Evolutionary conservation across 176 grass and related monocot species (phyloP).

Genomic region (Melocanna baccifera): DNA sequence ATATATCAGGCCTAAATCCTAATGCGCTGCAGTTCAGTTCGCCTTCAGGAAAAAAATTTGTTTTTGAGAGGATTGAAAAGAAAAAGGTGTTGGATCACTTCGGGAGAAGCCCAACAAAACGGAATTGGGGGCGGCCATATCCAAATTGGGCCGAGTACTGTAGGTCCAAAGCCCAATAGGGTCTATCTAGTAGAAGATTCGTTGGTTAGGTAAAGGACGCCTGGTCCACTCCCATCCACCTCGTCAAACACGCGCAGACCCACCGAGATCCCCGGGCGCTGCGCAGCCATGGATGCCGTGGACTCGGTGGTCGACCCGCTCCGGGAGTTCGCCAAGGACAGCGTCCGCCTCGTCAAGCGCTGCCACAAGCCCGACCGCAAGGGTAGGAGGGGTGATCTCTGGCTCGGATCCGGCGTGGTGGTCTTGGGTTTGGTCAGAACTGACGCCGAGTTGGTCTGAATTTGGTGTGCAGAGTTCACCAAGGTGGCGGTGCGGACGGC

Average conservation of each 20-base stretch:
- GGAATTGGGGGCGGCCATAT: no score
- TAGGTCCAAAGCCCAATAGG: no score
- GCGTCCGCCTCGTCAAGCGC: slow-evolving; percentile 94
- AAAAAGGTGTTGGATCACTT: no score
- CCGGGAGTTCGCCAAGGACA: slow-evolving; percentile 94
- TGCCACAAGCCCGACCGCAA: slow-evolving; percentile 99
- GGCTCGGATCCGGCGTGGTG: background rate
- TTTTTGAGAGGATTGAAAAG: no score
- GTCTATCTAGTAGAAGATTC: background rate
- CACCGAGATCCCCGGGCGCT: slow-evolving; percentile 4
- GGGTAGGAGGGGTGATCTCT: slow-evolving; percentile 31
- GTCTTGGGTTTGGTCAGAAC: background rate
- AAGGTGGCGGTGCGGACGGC: slow-evolving; percentile 79
- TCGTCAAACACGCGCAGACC: slow-evolving; percentile 20
- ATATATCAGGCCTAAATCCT: background rate
- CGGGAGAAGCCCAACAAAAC: no score
- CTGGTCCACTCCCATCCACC: background rate
- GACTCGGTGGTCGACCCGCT: slow-evolving; percentile 94
- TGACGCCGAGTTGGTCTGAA: background rate
- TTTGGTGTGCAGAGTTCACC: slow-evolving; percentile 61
- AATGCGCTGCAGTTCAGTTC: no score
- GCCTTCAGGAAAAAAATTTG: no score
- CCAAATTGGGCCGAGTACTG: no score
- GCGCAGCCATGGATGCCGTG: slow-evolving; percentile 73
- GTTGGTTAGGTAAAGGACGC: background rate